Percentiles rank a stretch among this genome's conserved stretches.
Evolutionary conservation across 2,329 filamentous ascomycete species (phyloP).

Genomic region (Rhynchosporium graminicola): DNA sequence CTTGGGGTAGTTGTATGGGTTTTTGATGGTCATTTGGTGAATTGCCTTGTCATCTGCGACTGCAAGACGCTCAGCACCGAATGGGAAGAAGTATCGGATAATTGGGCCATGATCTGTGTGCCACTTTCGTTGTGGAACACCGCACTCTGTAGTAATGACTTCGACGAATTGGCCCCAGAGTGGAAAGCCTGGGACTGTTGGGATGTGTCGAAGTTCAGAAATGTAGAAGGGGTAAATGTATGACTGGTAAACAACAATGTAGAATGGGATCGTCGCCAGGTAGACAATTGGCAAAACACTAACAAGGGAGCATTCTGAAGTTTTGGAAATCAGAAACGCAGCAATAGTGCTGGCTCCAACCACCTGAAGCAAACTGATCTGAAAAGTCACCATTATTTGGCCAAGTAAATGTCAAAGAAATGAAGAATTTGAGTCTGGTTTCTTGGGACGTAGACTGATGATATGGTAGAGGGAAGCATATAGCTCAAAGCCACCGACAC

Average conservation of each 20-base stretch:
- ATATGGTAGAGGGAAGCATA: neutral
- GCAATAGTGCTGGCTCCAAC: conserved; percentile 19
- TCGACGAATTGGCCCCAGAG: conserved; percentile 48
- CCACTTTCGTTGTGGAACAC: conserved; percentile 47
- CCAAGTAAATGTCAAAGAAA: neutral
- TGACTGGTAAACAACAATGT: conserved; percentile 41
- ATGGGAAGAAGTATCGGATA: conserved; percentile 49
- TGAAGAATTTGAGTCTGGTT: neutral
- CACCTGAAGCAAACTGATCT: conserved; percentile 20
- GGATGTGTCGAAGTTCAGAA: conserved; percentile 46
- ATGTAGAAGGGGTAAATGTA: conserved; percentile 47
- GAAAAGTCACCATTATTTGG: conserved; percentile 17
- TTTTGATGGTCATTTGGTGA: conserved; percentile 49
- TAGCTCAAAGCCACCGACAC: conserved; percentile 12
- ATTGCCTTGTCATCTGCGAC: conserved; percentile 48
- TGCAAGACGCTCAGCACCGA: conserved; percentile 47
- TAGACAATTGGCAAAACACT: conserved; percentile 26
- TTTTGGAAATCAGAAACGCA: conserved; percentile 30
- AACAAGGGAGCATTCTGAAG: conserved; percentile 21
- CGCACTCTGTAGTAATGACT: conserved; percentile 46
- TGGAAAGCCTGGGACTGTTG: conserved; percentile 46
- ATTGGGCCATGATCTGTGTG: conserved; percentile 46
- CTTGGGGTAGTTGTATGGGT: conserved; percentile 69
- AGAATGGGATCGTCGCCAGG: conserved; percentile 34
- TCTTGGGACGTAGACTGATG: neutral